Evolutionary conservation across 257 asterid genomes (phyloP).

Genomic region (Capsicum baccatum): DNA sequence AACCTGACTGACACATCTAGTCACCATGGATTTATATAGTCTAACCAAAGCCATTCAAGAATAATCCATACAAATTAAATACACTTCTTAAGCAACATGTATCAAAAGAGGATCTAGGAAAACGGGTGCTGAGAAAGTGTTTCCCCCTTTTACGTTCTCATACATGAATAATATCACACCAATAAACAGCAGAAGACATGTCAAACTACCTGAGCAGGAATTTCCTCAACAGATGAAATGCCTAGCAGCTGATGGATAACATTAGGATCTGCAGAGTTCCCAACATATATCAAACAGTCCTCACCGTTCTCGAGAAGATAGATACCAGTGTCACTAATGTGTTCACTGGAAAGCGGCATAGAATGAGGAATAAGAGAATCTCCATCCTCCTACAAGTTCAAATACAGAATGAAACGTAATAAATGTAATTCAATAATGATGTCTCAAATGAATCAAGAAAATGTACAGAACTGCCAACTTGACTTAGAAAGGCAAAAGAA

Average conservation of each 20-base stretch:
- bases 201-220: slow-evolving; percentile 72
- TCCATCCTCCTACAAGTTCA: slow-evolving; percentile 66
- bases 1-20: not conserved
- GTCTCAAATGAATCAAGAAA: slow-evolving; percentile 11
- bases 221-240: slow-evolving; percentile 78
- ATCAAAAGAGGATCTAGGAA: slow-evolving; percentile 1
- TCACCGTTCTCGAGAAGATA: slow-evolving; percentile 96
- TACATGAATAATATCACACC: slow-evolving; percentile 10
- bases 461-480: not conserved
- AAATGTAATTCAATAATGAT: slow-evolving; percentile 25
- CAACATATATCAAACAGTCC: slow-evolving; percentile 88
- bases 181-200: not conserved
- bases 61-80: not conserved
- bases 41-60: not conserved
- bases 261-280: slow-evolving; percentile 66
- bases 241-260: slow-evolving; percentile 70
- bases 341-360: slow-evolving; percentile 88
- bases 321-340: slow-evolving; percentile 74
- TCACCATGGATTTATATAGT: not conserved
- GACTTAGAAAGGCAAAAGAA: not conserved
- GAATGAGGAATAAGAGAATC: slow-evolving; percentile 67
- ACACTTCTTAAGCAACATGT: not conserved
- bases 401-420: slow-evolving; percentile 10
- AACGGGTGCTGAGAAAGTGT: not conserved
- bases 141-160: not conserved